phyloP scores from a whole-genome alignment of 208 protist genomes.

The Wallacemonas collosoma region DNA sequence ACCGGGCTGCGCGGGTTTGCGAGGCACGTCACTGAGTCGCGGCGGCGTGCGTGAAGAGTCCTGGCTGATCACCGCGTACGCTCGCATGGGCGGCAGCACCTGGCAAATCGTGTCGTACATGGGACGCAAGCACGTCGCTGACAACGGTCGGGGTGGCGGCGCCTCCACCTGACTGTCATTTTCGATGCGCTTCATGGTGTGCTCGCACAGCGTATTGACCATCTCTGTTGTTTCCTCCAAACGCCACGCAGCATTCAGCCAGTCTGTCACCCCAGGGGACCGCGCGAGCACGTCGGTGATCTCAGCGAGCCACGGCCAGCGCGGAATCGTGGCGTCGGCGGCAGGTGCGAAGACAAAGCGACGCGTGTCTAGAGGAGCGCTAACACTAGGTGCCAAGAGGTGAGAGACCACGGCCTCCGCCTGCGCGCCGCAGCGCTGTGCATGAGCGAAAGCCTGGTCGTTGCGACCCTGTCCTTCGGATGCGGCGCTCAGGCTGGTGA shows the following conservation, averaged over 20 bases:
- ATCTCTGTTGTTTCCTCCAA: constrained; percentile 10
- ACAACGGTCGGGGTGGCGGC: neutral
- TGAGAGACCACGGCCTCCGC: constrained; percentile 12
- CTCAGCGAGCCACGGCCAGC: constrained; percentile 1
- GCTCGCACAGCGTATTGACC: neutral
- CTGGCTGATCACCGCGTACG: constrained; percentile 10
- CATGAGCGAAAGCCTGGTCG: constrained; percentile 1
- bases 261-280: neutral
- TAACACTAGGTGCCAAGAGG: neutral
- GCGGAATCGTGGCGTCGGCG: neutral
- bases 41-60: neutral
- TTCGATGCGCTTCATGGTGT: neutral
- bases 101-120: constrained; percentile 24
- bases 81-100: constrained; percentile 23
- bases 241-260: constrained; percentile 4
- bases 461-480: neutral
- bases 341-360: neutral
- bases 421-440: constrained; percentile 9
- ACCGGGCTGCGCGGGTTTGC: no score
- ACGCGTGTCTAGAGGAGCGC: neutral
- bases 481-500: neutral
- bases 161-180: neutral
- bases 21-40: no score
- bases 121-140: constrained; percentile 11
- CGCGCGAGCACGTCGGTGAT: neutral